Conservation (phyloP, 2,329 filamentous ascomycete species). For the Botrytis paeoniae region DNA sequence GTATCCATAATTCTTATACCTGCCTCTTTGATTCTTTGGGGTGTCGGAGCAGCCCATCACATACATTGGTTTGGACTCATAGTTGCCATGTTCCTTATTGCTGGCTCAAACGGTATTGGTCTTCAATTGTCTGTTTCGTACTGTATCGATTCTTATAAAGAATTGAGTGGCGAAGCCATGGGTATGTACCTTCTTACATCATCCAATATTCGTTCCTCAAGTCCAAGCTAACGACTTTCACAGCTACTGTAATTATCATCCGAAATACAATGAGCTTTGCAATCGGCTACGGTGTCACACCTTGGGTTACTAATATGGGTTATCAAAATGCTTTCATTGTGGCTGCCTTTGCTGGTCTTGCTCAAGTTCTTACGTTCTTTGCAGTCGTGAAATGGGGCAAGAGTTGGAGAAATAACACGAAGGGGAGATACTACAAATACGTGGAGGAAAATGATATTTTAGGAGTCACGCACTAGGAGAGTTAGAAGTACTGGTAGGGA, state of each 20-base stretch:
- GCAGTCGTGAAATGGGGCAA: slow-evolving; percentile 51
- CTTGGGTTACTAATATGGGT: slow-evolving; percentile 44
- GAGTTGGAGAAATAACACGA: slow-evolving; percentile 41
- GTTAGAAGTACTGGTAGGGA: background rate
- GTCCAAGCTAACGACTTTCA: background rate
- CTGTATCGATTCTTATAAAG: slow-evolving; percentile 48
- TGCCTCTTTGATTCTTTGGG: slow-evolving; percentile 47
- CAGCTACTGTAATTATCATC: slow-evolving; percentile 46
- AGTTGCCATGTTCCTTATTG: slow-evolving; percentile 48
- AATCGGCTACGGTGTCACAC: slow-evolving; percentile 50
- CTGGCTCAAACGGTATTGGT: slow-evolving; percentile 44
- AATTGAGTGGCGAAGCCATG: slow-evolving; percentile 48
- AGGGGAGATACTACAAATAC: slow-evolving; percentile 41
- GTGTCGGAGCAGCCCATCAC: slow-evolving; percentile 47
- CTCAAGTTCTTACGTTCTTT: slow-evolving; percentile 43
- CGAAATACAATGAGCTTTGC: slow-evolving; percentile 51
- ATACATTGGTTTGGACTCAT: slow-evolving; percentile 48
- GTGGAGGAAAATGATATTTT: slow-evolving; percentile 35
- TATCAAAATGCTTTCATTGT: slow-evolving; percentile 46
- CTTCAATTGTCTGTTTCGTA: slow-evolving; percentile 44
- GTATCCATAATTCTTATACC: slow-evolving; percentile 44
- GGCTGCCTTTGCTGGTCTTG: slow-evolving; percentile 42
- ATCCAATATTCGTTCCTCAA: background rate
- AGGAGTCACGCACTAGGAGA: slow-evolving; percentile 20
- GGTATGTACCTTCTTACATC: slow-evolving; percentile 21